Conservation (phyloP, 2,329 filamentous ascomycete genomes). For the Claviceps arundinis region DNA sequence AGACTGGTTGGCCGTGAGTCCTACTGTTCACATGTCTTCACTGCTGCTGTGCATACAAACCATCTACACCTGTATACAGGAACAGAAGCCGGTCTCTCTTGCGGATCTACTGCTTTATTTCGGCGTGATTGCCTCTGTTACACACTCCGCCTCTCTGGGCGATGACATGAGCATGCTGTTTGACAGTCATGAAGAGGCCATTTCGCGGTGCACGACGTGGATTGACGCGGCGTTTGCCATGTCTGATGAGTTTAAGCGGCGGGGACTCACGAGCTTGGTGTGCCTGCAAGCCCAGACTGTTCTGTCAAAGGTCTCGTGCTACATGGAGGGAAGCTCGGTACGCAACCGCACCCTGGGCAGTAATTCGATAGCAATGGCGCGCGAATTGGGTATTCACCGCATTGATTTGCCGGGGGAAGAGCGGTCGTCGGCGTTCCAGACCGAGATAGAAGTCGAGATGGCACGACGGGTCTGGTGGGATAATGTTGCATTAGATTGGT, state of each 20-base stretch:
- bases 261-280: background rate
- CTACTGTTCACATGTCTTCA: background rate
- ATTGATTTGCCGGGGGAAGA: constrained; percentile 2
- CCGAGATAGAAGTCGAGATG: constrained; percentile 1
- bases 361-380: constrained; percentile 4
- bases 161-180: constrained; percentile 2
- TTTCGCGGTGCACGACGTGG: constrained; percentile 1
- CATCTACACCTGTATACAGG: constrained; percentile 3
- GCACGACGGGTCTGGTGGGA: constrained; percentile 5
- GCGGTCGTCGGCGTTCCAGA: background rate
- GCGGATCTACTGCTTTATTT: constrained; percentile 1
- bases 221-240: constrained; percentile 1
- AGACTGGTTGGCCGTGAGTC: constrained; percentile 1
- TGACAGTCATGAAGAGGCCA: background rate
- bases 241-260: constrained; percentile 1
- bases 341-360: constrained; percentile 3
- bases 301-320: constrained; percentile 2
- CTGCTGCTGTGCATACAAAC: background rate
- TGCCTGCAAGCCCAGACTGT: constrained; percentile 3
- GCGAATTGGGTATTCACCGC: constrained; percentile 4
- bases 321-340: constrained; percentile 2
- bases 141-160: background rate
- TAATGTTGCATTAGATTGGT: constrained; percentile 3
- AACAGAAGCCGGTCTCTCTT: background rate
- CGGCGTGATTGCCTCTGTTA: constrained; percentile 1